Evolutionary conservation across 805 yeast genomes (phyloP), one percentile per base, ranked within the genome.

Genomic region (Myxozyma nipponensis): DNA sequence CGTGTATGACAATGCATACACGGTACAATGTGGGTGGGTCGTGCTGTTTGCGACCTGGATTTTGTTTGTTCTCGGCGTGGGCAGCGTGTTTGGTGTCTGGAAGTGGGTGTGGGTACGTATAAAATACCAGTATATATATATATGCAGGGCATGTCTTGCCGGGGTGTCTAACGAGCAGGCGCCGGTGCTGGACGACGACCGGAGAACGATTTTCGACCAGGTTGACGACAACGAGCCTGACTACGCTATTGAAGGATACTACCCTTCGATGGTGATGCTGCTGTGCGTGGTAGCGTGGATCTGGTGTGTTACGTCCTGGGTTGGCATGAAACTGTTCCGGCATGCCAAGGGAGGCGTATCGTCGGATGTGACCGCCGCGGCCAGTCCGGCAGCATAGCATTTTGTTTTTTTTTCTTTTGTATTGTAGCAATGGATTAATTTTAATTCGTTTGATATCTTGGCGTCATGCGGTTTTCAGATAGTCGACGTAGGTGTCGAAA

Each of bases 401-500:
- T 38, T 19, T 21, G 7, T 38, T 17, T 38, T 38, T 21, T 38
- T 38, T 17, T 38, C 18, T 19, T 17, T 17, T 19, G 32, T 28
- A 7, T 28, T 7, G 32, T 28, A 13, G 32, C 10, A 28, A 7
- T 28, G 7, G 7, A 13, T 13, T 7, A 28, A 18, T n/a, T n/a
- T n/a, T n/a, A n/a, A n/a, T n/a, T n/a, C n/a, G n/a, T n/a, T n/a
- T n/a, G n/a, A n/a, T n/a, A n/a, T 35, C 15, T 35, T 35, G 21
- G 17, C 15, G 19, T 13, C 21, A 18, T 22, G 42, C 42, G 18
- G 6, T 39, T 39, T 39, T 15, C 34, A 69, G 70, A 61, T 74
- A 74, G 56, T 84, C 95, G 21, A 87, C 84, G 63, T 79, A 91
- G 51, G 82, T 87, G 65, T 91, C 98, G 57, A 91, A 79, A 17